A percentile compares a stretch with the other conserved stretches of the same genome.
Evolutionary conservation across 2,329 filamentous ascomycete species (phyloP).

Genomic region (Fusarium sp.): DNA sequence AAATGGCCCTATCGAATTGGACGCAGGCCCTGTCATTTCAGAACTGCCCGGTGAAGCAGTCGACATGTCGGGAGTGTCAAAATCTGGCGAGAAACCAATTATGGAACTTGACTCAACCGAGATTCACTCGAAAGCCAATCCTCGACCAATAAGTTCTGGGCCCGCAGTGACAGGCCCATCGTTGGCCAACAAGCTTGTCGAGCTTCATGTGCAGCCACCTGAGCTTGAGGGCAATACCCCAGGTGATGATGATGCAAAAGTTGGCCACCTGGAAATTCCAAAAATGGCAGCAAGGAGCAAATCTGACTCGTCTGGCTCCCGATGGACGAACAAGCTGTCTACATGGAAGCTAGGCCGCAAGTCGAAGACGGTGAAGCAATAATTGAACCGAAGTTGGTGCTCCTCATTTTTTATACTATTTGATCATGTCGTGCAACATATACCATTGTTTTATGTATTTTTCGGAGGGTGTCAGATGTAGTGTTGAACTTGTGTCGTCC

Average conservation of each 20-base stretch:
- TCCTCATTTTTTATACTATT: neutral
- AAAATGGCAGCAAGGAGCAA: conserved; percentile 8
- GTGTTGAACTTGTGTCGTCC: no score
- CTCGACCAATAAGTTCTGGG: neutral
- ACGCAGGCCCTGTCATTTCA: neutral
- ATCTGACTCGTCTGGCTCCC: conserved; percentile 13
- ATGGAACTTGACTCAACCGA: conserved; percentile 36
- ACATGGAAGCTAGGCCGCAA: conserved; percentile 42
- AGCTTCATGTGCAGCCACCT: conserved; percentile 34
- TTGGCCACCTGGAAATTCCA: conserved; percentile 18
- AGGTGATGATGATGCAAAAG: neutral
- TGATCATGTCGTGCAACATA: neutral
- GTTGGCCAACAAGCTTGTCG: conserved; percentile 3
- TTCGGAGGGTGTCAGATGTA: no score
- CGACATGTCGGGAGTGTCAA: neutral
- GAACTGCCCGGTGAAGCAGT: conserved; percentile 26
- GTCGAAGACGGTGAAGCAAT: conserved; percentile 36
- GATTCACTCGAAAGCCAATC: neutral
- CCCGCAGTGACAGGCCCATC: neutral
- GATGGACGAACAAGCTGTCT: conserved; percentile 38
- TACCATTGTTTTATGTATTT: neutral
- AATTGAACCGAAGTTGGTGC: neutral
- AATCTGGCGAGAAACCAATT: neutral
- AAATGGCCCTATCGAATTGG: conserved; percentile 14
- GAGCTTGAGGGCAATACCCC: conserved; percentile 36